Evolutionary conservation across 768 basidiomycete genomes (phyloP).

Genomic region (Roridomyces roridus): DNA sequence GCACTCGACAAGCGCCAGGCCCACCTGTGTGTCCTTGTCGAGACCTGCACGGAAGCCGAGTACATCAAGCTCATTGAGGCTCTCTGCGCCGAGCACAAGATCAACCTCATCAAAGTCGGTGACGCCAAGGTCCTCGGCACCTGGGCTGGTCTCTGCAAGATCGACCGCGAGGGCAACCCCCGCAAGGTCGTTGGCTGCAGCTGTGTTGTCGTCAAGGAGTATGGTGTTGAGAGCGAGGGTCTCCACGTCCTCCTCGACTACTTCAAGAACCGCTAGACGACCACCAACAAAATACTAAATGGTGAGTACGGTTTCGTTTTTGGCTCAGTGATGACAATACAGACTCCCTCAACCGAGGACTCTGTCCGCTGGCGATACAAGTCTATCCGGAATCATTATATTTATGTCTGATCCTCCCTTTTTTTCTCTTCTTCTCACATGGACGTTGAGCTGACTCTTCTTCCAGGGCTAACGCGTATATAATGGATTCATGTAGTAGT

Average conservation of each 20-base stretch:
- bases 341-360: conserved; percentile 94
- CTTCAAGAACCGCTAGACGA: conserved; percentile 83
- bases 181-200: conserved; percentile 94
- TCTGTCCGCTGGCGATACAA: conserved; percentile 68
- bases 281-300: conserved; percentile 39
- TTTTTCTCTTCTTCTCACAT: conserved; percentile 24
- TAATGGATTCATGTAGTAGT: not conserved
- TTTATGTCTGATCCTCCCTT: conserved; percentile 61
- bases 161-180: conserved; percentile 98
- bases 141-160: conserved; percentile 99
- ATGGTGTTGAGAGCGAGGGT: conserved; percentile 93
- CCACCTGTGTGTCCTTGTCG: conserved; percentile 97
- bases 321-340: conserved; percentile 71
- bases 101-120: conserved; percentile 98
- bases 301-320: conserved; percentile 36
- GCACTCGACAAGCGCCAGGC: conserved; percentile 98
- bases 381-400: conserved; percentile 93
- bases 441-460: conserved; percentile 8
- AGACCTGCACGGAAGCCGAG: conserved; percentile 98
- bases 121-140: conserved; percentile 98
- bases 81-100: conserved; percentile 98
- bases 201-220: conserved; percentile 98
- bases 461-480: conserved; percentile 10
- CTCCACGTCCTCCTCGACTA: conserved; percentile 93
- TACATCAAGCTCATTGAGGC: conserved; percentile 99